Conservation (phyloP, 768 basidiomycete genomes). For the Pleurotus pulmonarius region DNA sequence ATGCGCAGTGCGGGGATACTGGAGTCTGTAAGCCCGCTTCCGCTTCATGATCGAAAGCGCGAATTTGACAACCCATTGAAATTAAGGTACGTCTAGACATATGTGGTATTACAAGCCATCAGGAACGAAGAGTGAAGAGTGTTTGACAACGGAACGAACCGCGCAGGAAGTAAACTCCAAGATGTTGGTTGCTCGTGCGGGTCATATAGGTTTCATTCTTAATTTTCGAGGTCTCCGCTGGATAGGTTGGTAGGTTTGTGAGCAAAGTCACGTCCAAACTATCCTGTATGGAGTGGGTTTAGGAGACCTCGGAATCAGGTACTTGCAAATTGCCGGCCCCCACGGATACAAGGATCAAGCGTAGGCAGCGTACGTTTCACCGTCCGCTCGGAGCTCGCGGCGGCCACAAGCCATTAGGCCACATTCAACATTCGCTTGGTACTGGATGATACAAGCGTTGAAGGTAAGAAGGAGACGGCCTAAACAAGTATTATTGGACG, state of each 20-base stretch:
- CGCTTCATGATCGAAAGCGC: too few species aligned
- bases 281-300: background rate
- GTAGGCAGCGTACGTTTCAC: too few species aligned
- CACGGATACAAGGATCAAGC: too few species aligned
- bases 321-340: too few species aligned
- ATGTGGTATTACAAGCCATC: too few species aligned
- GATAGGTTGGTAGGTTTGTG: background rate
- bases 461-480: constrained; percentile 33
- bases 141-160: constrained; percentile 75
- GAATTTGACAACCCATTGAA: too few species aligned
- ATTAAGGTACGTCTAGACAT: too few species aligned
- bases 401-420: background rate
- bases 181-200: constrained; percentile 26
- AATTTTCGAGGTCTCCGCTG: constrained; percentile 17
- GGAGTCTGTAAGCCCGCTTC: too few species aligned
- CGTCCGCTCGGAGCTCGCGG: too few species aligned
- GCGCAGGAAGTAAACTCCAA: constrained; percentile 20
- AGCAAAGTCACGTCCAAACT: background rate
- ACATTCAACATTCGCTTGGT: constrained; percentile 19
- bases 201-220: constrained; percentile 58
- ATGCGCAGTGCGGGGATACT: too few species aligned
- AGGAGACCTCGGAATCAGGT: too few species aligned
- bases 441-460: constrained; percentile 25
- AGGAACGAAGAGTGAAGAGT: constrained; percentile 15
- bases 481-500: constrained; percentile 19